Conservation (phyloP, 2,329 filamentous ascomycete species). For the Colletotrichum neosansevieriae region DNA sequence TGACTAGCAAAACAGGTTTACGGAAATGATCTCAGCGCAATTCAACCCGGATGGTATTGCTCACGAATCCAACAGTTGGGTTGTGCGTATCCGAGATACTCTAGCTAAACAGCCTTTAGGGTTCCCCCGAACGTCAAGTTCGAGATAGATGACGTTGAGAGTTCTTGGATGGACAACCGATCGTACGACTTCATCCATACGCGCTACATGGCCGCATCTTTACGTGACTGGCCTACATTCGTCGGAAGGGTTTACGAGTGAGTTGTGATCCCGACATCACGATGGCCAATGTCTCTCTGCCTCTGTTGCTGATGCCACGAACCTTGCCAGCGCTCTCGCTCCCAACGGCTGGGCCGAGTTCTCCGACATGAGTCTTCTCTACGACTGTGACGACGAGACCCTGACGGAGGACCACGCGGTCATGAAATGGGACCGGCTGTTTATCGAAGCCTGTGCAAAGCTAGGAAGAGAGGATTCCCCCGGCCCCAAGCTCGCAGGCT, state of each 20-base stretch:
- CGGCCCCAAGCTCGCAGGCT: not conserved
- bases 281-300: too few relatives aligned
- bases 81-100: not conserved
- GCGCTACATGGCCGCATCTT: not conserved
- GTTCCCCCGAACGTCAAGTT: not conserved
- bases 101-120: not conserved
- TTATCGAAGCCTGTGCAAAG: conserved; percentile 55
- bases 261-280: not conserved
- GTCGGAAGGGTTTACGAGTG: not conserved
- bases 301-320: too few relatives aligned
- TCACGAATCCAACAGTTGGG: rapidly evolving
- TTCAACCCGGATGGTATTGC: not conserved
- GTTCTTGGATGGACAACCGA: not conserved
- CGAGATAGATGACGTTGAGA: not conserved
- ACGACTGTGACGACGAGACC: conserved; percentile 55
- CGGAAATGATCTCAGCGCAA: not conserved
- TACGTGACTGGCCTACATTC: not conserved
- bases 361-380: conserved; percentile 64
- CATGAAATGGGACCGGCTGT: conserved; percentile 59
- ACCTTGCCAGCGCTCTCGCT: conserved; percentile 57
- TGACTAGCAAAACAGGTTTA: not conserved
- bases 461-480: not conserved
- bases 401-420: conserved; percentile 56
- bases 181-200: not conserved
- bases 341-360: conserved; percentile 67